Conservation (phyloP, 495 filamentous ascomycete species). For the Aspergillus sclerotiicarbonarius region DNA sequence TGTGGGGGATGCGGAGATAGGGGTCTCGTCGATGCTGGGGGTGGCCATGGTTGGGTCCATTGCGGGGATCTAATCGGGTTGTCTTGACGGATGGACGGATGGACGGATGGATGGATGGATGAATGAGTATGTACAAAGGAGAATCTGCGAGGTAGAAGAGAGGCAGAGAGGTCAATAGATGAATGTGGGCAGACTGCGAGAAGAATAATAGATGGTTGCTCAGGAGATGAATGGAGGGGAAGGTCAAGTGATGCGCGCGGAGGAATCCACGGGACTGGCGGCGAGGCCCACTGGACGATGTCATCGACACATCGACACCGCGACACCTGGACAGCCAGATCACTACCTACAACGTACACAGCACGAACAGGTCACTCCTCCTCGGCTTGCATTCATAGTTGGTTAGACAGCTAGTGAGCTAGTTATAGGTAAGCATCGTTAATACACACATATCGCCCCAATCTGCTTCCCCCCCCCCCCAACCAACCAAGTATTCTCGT, state of each 20-base stretch:
- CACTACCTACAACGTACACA: no score
- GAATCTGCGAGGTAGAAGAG: neutral
- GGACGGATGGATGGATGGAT: neutral
- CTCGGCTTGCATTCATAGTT: no score
- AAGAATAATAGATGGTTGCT: constrained; percentile 1
- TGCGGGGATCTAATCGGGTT: neutral
- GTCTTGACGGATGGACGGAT: neutral
- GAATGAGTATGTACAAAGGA: neutral
- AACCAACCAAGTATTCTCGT: neutral
- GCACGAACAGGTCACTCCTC: no score
- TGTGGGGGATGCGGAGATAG: constrained; percentile 53
- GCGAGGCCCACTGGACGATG: constrained; percentile 2
- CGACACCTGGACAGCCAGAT: no score
- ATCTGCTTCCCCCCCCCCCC: neutral
- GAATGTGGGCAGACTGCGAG: neutral
- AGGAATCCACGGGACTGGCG: constrained; percentile 15
- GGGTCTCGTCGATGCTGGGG: constrained; percentile 35
- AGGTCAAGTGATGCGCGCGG: constrained; percentile 22
- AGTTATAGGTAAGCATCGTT: no score
- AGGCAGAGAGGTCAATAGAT: neutral
- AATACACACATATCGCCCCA: no score
- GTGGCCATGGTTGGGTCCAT: constrained; percentile 24
- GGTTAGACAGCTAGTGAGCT: no score
- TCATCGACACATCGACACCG: neutral
- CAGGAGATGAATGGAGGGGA: constrained; percentile 11